Evolutionary conservation across 352 stramenopile genomes (phyloP), one percentile per base, ranked within the genome.

Genomic region (Globisporangium polare): DNA sequence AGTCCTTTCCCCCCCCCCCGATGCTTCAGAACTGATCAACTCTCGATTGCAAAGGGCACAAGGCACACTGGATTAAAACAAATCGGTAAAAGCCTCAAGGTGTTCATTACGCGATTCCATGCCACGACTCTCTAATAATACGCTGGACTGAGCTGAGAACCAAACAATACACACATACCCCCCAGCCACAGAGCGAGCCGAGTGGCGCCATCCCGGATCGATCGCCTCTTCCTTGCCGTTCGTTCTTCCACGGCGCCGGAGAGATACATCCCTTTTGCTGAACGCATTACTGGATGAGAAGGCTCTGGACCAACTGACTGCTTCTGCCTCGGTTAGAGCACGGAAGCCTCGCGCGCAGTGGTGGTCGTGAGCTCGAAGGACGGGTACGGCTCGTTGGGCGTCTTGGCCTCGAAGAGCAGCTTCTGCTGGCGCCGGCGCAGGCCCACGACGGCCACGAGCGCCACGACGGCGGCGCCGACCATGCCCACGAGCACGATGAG

Each of bases 351-450:
- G 26, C 26, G 9, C 22, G 54, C 39, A 27, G 42, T 52, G 26
- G 43, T 50, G 0, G 54, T 52, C 26, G 54, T 60, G 54, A 60
- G 27, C 54, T 60, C 35, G 54, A 52, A 60, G 26, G 46, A 46
- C 52, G 71, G 59, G 24, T 70, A 74, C 35, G 73, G 58, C 22
- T 83, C 67, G 51, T 67, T 60, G n/a, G 71, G 75, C 0, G 70
- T 74, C 56, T 86, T 84, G 53, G 57, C 66, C 27, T 73, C 68
- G 7, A 73, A 63, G 27, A 86, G 20, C 61, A 80, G 55, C 54
- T 78, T 82, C 50, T 75, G 69, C 57, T 86, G 74, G 57, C 69
- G 73, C n/a, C 51, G 54, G 41, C 77, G 73, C 24, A 82, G 42
- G 12, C 65, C 64, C 20, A 84, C 58, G 54, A 86, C 72, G 8